phyloP scores from a whole-genome alignment of 176 grass and related monocot species.

The Melocanna baccifera region DNA sequence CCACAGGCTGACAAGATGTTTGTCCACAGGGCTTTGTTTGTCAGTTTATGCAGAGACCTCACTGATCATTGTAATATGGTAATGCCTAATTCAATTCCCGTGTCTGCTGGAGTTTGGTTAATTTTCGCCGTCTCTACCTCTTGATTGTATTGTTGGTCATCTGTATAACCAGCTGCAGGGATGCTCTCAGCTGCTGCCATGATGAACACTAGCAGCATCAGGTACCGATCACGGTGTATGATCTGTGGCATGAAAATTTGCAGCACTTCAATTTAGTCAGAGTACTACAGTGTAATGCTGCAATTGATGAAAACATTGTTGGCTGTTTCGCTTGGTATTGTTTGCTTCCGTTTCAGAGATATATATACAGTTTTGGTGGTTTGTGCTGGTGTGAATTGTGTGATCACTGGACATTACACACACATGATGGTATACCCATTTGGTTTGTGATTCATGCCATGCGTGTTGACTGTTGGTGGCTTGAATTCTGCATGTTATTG shows the following conservation, averaged over 20 bases:
- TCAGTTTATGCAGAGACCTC: conserved; percentile 48
- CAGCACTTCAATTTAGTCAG: too few species aligned
- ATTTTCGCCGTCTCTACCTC: too few species aligned
- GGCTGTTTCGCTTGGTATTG: not conserved
- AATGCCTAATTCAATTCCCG: conserved; percentile 18
- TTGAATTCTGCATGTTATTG: not conserved
- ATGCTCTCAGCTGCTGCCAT: not conserved
- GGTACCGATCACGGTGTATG: not conserved
- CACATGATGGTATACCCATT: not conserved
- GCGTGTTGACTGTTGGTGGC: not conserved
- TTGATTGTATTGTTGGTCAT: not conserved
- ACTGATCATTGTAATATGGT: conserved; percentile 58
- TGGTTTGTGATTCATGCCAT: not conserved
- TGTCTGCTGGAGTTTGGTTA: conserved; percentile 26
- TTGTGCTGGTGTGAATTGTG: not conserved
- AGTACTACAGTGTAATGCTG: too few species aligned
- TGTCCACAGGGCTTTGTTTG: conserved; percentile 38
- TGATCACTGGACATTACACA: not conserved
- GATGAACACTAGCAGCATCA: not conserved
- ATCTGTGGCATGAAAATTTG: not conserved
- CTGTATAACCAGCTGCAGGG: not conserved
- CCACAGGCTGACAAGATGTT: conserved; percentile 28
- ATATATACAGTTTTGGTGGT: not conserved
- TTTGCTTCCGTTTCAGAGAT: not conserved
- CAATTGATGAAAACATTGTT: too few species aligned